Evolutionary conservation across 768 basidiomycete species (phyloP).

Genomic region (Psilocybe subaeruginosa): DNA sequence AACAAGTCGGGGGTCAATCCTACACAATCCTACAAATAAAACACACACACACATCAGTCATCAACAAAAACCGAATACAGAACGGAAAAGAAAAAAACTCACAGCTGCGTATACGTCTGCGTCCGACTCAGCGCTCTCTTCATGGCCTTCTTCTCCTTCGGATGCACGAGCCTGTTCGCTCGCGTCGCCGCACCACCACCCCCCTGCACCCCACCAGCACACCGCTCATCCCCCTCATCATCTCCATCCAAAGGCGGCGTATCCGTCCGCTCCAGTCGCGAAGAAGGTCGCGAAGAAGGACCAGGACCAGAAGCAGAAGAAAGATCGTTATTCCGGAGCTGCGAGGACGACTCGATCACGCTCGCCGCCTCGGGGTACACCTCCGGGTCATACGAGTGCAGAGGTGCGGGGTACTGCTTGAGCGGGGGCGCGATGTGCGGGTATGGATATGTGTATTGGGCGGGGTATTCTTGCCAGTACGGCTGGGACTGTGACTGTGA

Average conservation of each 20-base stretch:
- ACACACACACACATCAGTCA: neutral
- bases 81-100: conserved; percentile 6
- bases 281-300: no score
- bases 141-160: conserved; percentile 27
- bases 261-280: conserved; percentile 13
- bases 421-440: conserved; percentile 17
- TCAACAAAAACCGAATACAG: neutral
- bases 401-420: conserved; percentile 40
- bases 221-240: conserved; percentile 9
- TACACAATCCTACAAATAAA: conserved; percentile 6
- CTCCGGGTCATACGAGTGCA: conserved; percentile 35
- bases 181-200: neutral
- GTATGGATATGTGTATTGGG: neutral
- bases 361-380: conserved; percentile 39
- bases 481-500: neutral
- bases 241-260: conserved; percentile 26
- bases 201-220: neutral
- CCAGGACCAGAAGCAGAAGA: no score
- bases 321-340: conserved; percentile 15
- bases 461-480: no score
- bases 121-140: conserved; percentile 32
- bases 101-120: conserved; percentile 35
- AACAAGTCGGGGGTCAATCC: neutral
- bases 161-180: conserved; percentile 17
- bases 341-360: conserved; percentile 27